Conservation (phyloP, 768 basidiomycete species). For the Naganishia vaughanmartiniae region DNA sequence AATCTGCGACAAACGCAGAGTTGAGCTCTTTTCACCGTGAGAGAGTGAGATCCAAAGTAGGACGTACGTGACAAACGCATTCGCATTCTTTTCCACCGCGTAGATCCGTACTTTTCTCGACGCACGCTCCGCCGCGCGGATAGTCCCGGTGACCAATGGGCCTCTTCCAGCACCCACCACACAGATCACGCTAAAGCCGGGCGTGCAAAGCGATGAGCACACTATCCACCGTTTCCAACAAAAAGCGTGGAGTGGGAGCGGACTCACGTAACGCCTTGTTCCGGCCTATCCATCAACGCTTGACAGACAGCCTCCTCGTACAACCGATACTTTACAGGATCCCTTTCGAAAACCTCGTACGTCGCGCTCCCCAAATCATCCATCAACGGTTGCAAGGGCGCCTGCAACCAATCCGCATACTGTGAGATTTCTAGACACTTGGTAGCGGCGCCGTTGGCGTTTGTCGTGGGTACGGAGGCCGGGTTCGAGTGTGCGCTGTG, state of each 20-base stretch:
- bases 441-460: conserved; percentile 18
- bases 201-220: not conserved
- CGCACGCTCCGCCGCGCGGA: conserved; percentile 71
- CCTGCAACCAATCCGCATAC: conserved; percentile 93
- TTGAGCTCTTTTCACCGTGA: not conserved
- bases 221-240: not conserved
- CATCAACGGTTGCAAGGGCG: conserved; percentile 94
- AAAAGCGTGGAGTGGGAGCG: not conserved
- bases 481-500: conserved; percentile 33
- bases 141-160: conserved; percentile 79
- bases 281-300: conserved; percentile 71
- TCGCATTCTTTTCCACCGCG: conserved; percentile 95
- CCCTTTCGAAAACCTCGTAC: conserved; percentile 96
- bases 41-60: conserved; percentile 20
- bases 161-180: conserved; percentile 95
- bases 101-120: conserved; percentile 66
- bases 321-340: conserved; percentile 90
- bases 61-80: conserved; percentile 87
- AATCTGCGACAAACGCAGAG: conserved; percentile 58
- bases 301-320: conserved; percentile 91
- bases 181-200: conserved; percentile 66
- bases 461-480: conserved; percentile 18
- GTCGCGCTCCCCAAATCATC: conserved; percentile 93
- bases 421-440: conserved; percentile 36
- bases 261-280: conserved; percentile 64